Evolutionary conservation across 129 eudicot genomes (phyloP), one percentile per base, ranked within the genome.

Genomic region (Silybum marianum): DNA sequence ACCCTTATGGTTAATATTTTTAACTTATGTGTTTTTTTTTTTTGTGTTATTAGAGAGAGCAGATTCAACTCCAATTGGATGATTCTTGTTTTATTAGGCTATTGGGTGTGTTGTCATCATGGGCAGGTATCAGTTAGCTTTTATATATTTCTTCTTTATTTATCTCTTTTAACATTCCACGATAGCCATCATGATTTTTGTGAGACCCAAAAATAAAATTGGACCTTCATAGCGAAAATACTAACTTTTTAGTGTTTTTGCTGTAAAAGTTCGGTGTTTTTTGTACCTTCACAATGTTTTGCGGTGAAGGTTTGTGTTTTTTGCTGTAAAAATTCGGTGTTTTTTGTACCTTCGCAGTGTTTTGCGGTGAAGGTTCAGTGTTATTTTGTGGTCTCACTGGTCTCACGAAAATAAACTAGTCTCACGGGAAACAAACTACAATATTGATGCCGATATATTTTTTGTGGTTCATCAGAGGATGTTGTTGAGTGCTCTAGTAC

Each of bases 81-180:
- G 91, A 86, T 75, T 39, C 90, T 72, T 74, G 25, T 62, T 71
- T 89, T 81, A 78, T 84, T 81, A 88, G 72, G 86, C 91, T 95
- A 73, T 77, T 92, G 84, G 84, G 83, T 24, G 88, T 87, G 54
- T 68, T 95, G 82, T 65, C 91, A 77, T 66, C 78, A 23, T 91
- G 95, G 97, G 76, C 93, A 84, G 98, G 98, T 93, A 89, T 67
- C 11, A 60, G 7, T 72, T 66, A 9, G 13, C 48, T 72, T 26
- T 32, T 38, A 51, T 44, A 39, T 83, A 48, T n/a, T 40, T 7
- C 14, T 16, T 70, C 19, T 4, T 70, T 19, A 30, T 38, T 73
- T 13, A 48, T 51, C 66, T 51, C 63, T 6, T 32, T 32, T 32
- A 32, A 32, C 36, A 32, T 6, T 32, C 36, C 36, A 32, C 6